Evolutionary conservation across 768 basidiomycete genomes (phyloP).

Genomic region (Calocybe gangraenosa): DNA sequence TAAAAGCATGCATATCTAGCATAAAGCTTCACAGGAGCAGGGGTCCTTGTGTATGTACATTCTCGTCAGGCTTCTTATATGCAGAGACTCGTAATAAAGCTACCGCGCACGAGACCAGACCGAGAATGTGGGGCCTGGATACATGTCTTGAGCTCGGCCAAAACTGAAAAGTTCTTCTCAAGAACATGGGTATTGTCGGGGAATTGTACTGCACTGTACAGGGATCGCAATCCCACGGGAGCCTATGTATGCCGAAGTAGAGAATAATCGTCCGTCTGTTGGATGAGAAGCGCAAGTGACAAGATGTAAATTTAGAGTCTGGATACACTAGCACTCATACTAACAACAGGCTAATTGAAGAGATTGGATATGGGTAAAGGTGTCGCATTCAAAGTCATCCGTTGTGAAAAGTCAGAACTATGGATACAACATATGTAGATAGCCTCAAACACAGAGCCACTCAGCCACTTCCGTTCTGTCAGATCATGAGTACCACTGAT

Average conservation of each 20-base stretch:
- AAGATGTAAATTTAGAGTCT: too few species aligned
- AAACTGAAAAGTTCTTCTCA: not conserved
- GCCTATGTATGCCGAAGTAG: too few species aligned
- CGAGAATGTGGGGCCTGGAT: not conserved
- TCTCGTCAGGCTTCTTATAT: not conserved
- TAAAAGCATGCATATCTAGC: not conserved
- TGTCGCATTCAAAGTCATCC: too few species aligned
- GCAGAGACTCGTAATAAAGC: not conserved
- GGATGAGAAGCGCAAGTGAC: too few species aligned
- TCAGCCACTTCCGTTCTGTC: slow-evolving; percentile 27
- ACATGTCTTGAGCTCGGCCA: not conserved
- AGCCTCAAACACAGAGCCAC: slow-evolving; percentile 22
- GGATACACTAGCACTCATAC: too few species aligned
- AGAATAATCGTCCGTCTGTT: too few species aligned
- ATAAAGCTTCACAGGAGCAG: not conserved
- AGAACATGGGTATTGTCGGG: not conserved
- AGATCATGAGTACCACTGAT: slow-evolving; percentile 69
- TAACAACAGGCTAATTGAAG: too few species aligned
- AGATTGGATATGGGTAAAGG: too few species aligned
- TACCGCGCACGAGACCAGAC: not conserved
- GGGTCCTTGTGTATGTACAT: too few species aligned
- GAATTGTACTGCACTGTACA: not conserved
- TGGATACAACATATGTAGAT: too few species aligned
- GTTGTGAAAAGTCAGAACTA: too few species aligned
- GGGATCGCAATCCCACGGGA: too few species aligned